Evolutionary conservation across 2,329 filamentous ascomycete genomes (phyloP).

Genomic region (Chrysoporthe cubensis): DNA sequence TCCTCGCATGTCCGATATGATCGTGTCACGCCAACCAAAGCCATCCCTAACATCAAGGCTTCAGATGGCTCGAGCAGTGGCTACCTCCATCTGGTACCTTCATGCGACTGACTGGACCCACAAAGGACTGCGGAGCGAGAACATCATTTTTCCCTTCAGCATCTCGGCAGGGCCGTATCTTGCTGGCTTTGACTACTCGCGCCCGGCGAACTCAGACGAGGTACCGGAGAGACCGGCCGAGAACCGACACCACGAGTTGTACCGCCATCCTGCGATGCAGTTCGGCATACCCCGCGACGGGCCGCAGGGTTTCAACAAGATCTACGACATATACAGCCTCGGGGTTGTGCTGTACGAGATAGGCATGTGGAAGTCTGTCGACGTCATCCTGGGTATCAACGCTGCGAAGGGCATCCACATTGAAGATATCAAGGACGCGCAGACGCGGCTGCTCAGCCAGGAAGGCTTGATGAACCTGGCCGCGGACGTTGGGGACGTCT

Average conservation of each 20-base stretch:
- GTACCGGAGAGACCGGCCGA: slow-evolving; percentile 46
- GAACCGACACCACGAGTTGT: slow-evolving; percentile 45
- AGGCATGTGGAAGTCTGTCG: slow-evolving; percentile 52
- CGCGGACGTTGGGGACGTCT: slow-evolving; percentile 19
- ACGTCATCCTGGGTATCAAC: slow-evolving; percentile 38
- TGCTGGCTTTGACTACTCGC: slow-evolving; percentile 54
- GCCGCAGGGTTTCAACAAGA: slow-evolving; percentile 39
- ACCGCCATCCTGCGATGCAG: slow-evolving; percentile 45
- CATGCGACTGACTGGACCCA: slow-evolving; percentile 59
- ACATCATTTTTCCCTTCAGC: slow-evolving; percentile 51
- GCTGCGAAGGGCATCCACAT: background rate
- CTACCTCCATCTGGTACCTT: slow-evolving; percentile 38
- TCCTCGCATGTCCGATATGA: slow-evolving; percentile 13
- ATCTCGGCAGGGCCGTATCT: slow-evolving; percentile 43
- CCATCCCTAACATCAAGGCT: slow-evolving; percentile 18
- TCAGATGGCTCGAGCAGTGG: slow-evolving; percentile 15
- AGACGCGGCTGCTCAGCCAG: slow-evolving; percentile 9
- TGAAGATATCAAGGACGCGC: slow-evolving; percentile 2
- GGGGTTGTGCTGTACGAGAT: slow-evolving; percentile 55
- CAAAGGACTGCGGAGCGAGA: slow-evolving; percentile 54
- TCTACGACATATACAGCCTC: slow-evolving; percentile 53
- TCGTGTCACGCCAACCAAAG: slow-evolving; percentile 7
- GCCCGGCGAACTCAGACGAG: slow-evolving; percentile 41
- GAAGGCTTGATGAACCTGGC: slow-evolving; percentile 16
- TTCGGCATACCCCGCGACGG: slow-evolving; percentile 24